Percentiles rank a stretch among this genome's conserved stretches.
These are phyloP conservation scores for Sonneratia caseolaris DNA, from an alignment of 345 rosid species.

Conservation along the genomic window DNA sequence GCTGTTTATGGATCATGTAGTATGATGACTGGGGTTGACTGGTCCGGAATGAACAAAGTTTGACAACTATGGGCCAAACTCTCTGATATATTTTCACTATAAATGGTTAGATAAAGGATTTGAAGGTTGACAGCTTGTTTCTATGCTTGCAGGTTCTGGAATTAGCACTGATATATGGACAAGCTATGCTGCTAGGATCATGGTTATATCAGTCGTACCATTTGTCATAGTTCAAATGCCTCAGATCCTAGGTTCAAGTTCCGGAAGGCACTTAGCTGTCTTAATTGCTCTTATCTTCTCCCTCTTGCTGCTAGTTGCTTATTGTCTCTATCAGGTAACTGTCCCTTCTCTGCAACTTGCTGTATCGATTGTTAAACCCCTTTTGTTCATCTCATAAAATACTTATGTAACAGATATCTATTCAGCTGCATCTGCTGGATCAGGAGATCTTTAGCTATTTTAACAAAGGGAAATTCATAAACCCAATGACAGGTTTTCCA, in stretches of 20 bases:
- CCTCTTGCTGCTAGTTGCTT: conserved; percentile 22
- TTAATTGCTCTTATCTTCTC: conserved; percentile 30
- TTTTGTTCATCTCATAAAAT: background rate
- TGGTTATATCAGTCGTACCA: conserved; percentile 33
- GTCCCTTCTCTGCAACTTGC: background rate
- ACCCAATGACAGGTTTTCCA: conserved; percentile 40
- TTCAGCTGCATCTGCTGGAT: background rate
- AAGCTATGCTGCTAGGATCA: conserved; percentile 31
- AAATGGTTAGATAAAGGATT: background rate
- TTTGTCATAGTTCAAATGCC: conserved; percentile 34
- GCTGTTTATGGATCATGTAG: background rate
- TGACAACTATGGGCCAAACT: background rate
- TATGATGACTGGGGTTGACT: background rate
- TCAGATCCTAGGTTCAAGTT: conserved; percentile 27
- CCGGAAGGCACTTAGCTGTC: conserved; percentile 29
- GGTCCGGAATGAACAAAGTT: background rate
- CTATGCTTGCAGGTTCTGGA: conserved; percentile 16
- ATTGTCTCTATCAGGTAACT: conserved; percentile 38
- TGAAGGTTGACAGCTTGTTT: background rate
- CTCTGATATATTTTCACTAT: background rate
- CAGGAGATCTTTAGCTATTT: no score
- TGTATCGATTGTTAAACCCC: background rate
- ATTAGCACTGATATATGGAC: conserved; percentile 45
- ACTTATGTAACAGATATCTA: background rate
- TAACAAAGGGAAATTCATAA: background rate